Percentiles rank a stretch among this genome's conserved stretches.
phyloP scores from a whole-genome alignment of 83 land plant genomes.

The Larix sibirica region DNA sequence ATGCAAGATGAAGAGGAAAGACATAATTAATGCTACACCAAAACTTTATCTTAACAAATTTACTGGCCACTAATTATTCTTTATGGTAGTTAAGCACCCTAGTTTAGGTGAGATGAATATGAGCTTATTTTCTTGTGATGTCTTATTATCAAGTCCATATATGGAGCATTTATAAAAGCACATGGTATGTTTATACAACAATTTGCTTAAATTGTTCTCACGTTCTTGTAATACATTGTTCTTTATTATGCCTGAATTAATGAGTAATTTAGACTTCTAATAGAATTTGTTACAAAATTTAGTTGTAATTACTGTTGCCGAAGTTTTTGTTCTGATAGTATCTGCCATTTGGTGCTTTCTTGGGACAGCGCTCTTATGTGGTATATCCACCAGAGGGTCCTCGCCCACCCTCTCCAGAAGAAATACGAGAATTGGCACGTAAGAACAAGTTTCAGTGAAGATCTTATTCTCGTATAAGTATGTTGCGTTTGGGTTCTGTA shows the following conservation, averaged over 20 bases:
- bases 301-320: not conserved
- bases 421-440: conserved; percentile 73
- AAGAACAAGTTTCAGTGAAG: conserved; percentile 34
- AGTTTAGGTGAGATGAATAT: not conserved
- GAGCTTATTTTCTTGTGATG: no score
- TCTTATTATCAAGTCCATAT: not conserved
- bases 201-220: no score
- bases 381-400: conserved; percentile 89
- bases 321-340: not conserved
- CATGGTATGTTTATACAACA: not conserved
- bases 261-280: not conserved
- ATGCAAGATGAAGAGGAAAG: no score
- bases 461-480: not conserved
- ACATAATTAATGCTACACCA: no score
- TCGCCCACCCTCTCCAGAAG: conserved; percentile 84
- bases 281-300: not conserved
- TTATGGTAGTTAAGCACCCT: not conserved
- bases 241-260: not conserved
- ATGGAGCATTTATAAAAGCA: not conserved
- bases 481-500: not conserved
- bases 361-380: conserved; percentile 67
- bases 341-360: not conserved
- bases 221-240: not conserved
- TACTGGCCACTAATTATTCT: no score
- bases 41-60: no score